Conservation (phyloP, 1,284 basidiomycete genomes). For the Ceratobasidium papillatum region DNA sequence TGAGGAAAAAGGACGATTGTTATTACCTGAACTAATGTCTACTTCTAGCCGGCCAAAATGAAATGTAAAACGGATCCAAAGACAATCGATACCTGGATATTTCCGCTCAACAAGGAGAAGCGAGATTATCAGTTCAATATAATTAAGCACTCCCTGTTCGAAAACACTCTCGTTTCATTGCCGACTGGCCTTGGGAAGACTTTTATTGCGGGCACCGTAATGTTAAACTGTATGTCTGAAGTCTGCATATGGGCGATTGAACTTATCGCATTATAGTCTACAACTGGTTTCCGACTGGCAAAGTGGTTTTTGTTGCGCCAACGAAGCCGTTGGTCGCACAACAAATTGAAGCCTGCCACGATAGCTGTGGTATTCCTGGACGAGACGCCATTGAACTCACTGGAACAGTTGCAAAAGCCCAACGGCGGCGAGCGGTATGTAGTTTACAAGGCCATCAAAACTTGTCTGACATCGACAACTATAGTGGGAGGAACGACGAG, state of each 20-base stretch:
- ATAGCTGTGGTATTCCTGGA: conserved; percentile 93
- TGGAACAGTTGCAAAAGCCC: conserved; percentile 62
- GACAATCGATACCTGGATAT: conserved; percentile 90
- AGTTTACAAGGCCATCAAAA: neutral
- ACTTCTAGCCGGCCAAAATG: conserved; percentile 72
- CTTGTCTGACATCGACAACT: neutral
- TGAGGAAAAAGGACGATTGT: neutral
- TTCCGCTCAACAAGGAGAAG: conserved; percentile 87
- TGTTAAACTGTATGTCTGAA: conserved; percentile 82
- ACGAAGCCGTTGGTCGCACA: conserved; percentile 96
- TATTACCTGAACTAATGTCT: neutral
- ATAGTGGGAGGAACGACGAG: conserved; percentile 85
- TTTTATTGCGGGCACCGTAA: conserved; percentile 96
- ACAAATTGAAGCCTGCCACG: conserved; percentile 93
- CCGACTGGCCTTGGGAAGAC: conserved; percentile 99
- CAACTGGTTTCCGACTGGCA: conserved; percentile 92
- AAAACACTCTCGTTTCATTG: conserved; percentile 93
- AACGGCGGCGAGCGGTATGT: conserved; percentile 71
- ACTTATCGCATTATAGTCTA: conserved; percentile 65
- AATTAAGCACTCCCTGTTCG: conserved; percentile 83
- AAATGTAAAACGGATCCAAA: conserved; percentile 77
- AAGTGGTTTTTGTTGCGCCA: conserved; percentile 95
- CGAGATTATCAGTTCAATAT: conserved; percentile 98
- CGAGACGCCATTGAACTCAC: conserved; percentile 88
- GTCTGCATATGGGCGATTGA: conserved; percentile 40